Evolutionary conservation across 805 yeast genomes (phyloP).

Genomic region (Saccharomycopsis sp.): DNA sequence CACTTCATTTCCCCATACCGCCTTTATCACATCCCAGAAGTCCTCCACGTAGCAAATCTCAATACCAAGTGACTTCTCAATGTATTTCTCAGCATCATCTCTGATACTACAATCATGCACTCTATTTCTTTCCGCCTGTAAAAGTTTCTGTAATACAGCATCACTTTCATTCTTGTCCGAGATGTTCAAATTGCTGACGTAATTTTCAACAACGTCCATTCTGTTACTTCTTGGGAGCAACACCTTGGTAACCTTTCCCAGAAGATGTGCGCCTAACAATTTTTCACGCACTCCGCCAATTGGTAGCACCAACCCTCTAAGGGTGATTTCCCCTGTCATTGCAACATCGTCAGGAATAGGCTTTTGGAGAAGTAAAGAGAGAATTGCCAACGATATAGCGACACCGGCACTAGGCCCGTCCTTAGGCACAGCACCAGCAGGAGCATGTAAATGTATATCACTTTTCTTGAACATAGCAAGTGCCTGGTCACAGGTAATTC

Average conservation of each 20-base stretch:
- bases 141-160: constrained; percentile 22
- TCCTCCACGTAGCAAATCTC: constrained; percentile 62
- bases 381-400: constrained; percentile 72
- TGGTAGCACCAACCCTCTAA: constrained; percentile 71
- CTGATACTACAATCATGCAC: constrained; percentile 20
- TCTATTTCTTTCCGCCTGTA: constrained; percentile 15
- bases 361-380: constrained; percentile 62
- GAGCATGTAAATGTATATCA: constrained; percentile 65
- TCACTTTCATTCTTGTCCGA: constrained; percentile 24
- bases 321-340: constrained; percentile 83
- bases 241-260: constrained; percentile 49
- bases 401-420: constrained; percentile 51
- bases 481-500: constrained; percentile 28
- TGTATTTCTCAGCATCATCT: constrained; percentile 44
- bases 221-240: constrained; percentile 67
- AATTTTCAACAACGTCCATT: constrained; percentile 59
- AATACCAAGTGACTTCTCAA: constrained; percentile 49
- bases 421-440: constrained; percentile 59
- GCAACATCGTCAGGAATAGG: constrained; percentile 50
- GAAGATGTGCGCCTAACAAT: constrained; percentile 70
- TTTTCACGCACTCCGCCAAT: constrained; percentile 81
- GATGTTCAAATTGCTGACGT: constrained; percentile 28
- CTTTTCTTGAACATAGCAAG: constrained; percentile 42
- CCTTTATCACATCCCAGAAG: constrained; percentile 66
- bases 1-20: constrained; percentile 57